phyloP scores from a whole-genome alignment of 495 filamentous ascomycete genomes.

The Diplogelasinospora grovesii region DNA sequence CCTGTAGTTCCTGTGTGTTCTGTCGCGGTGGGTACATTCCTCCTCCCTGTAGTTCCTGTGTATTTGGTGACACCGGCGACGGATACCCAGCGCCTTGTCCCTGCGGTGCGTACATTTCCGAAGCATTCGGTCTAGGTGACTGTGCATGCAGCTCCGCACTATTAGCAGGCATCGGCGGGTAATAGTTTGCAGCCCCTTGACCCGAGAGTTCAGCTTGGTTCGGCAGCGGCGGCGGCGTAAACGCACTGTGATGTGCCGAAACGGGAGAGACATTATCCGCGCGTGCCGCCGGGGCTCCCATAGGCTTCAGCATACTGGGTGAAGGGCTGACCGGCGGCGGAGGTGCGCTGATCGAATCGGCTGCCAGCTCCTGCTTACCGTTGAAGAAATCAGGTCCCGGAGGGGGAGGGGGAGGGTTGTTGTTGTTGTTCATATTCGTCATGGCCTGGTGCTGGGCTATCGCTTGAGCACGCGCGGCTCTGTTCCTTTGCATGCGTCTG shows the following conservation, averaged over 20 bases:
- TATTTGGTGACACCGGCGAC: constrained; percentile 6
- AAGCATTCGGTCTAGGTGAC: constrained; percentile 8
- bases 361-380: constrained; percentile 33
- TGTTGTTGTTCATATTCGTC: not conserved
- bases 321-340: constrained; percentile 22
- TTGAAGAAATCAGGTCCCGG: constrained; percentile 1
- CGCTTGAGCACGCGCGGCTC: too few species aligned
- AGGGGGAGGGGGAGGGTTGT: not conserved
- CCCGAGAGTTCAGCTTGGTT: constrained; percentile 26
- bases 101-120: constrained; percentile 20
- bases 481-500: not conserved
- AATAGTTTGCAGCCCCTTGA: constrained; percentile 16
- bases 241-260: constrained; percentile 21
- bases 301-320: constrained; percentile 22
- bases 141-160: constrained; percentile 24
- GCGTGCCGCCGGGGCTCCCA: constrained; percentile 7
- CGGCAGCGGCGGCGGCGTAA: constrained; percentile 18
- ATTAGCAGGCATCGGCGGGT: constrained; percentile 14
- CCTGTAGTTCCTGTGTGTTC: constrained; percentile 13
- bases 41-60: constrained; percentile 12
- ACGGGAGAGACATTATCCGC: constrained; percentile 33
- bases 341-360: constrained; percentile 13
- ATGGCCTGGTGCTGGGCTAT: constrained; percentile 4
- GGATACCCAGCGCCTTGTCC: constrained; percentile 13
- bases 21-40: constrained; percentile 10